These are phyloP conservation scores for Xylariaceae sp. DNA, from an alignment of 2,329 filamentous ascomycete genomes.

Conservation along the genomic window DNA sequence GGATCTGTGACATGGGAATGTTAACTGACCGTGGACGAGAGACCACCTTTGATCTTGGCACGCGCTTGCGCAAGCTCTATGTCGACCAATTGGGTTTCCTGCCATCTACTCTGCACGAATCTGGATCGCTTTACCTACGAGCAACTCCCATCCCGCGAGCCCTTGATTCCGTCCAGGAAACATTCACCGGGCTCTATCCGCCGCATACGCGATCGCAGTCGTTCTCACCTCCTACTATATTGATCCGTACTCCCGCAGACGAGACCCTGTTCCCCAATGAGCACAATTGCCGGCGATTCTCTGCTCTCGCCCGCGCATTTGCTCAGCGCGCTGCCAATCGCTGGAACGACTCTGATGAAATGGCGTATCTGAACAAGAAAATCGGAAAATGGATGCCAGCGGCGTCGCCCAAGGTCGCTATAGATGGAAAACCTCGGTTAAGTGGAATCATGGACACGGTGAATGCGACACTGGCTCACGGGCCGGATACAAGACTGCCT, in stretches of 20 bases:
- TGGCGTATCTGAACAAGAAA: constrained; percentile 73
- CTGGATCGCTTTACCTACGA: constrained; percentile 64
- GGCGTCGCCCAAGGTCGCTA: constrained; percentile 61
- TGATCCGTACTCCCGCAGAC: constrained; percentile 59
- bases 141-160: constrained; percentile 70
- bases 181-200: constrained; percentile 72
- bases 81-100: constrained; percentile 70
- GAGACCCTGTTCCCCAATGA: constrained; percentile 81
- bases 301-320: constrained; percentile 63
- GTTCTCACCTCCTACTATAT: constrained; percentile 59
- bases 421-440: constrained; percentile 77
- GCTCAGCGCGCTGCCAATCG: constrained; percentile 64
- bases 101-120: constrained; percentile 47
- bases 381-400: constrained; percentile 84
- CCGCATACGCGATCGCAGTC: constrained; percentile 36
- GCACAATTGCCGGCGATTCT: constrained; percentile 65
- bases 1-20: constrained; percentile 73
- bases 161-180: constrained; percentile 70
- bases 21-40: constrained; percentile 69
- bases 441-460: constrained; percentile 92
- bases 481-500: constrained; percentile 71
- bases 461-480: constrained; percentile 83
- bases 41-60: constrained; percentile 65
- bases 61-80: constrained; percentile 65
- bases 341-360: constrained; percentile 74